Conservation (phyloP, 2,329 filamentous ascomycete genomes). For the Aspergillus awamori region DNA sequence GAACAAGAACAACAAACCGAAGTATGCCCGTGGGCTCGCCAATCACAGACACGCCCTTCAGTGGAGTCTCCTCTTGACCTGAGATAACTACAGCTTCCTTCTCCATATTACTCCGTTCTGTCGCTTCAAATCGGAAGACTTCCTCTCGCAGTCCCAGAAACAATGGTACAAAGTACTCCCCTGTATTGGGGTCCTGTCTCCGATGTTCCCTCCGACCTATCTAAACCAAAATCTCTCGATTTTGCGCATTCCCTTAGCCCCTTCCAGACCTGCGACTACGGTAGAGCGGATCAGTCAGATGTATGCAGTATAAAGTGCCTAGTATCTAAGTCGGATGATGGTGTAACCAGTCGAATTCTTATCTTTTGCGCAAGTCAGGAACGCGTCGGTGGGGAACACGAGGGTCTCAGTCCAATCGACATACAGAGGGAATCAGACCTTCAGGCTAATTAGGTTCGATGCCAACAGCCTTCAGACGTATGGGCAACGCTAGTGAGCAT, state of each 20-base stretch:
- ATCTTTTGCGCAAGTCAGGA: conserved; percentile 31
- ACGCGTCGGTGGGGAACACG: conserved; percentile 32
- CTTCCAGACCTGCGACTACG: background rate
- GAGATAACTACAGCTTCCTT: conserved; percentile 5
- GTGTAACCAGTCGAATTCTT: conserved; percentile 7
- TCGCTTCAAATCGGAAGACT: conserved; percentile 3
- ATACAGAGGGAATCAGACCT: conserved; percentile 15
- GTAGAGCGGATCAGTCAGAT: background rate
- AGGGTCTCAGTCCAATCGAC: conserved; percentile 24
- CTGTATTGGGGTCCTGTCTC: background rate
- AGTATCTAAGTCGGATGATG: background rate
- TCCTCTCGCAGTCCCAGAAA: background rate
- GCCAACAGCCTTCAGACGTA: conserved; percentile 9
- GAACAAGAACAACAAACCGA: conserved; percentile 12
- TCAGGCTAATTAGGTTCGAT: conserved; percentile 23
- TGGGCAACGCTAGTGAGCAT: conserved; percentile 15
- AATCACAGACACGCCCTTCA: conserved; percentile 12
- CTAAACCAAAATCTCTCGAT: too few species aligned
- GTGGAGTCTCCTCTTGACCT: conserved; percentile 12
- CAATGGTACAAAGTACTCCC: background rate
- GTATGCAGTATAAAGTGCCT: background rate
- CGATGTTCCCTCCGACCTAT: too few species aligned
- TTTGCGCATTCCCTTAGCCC: too few species aligned
- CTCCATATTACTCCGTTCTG: conserved; percentile 2
- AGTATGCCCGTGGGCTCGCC: conserved; percentile 13